Base-by-base conservation (phyloP, 2,329 filamentous ascomycete genomes). In the Colletotrichum nymphaeae region DNA sequence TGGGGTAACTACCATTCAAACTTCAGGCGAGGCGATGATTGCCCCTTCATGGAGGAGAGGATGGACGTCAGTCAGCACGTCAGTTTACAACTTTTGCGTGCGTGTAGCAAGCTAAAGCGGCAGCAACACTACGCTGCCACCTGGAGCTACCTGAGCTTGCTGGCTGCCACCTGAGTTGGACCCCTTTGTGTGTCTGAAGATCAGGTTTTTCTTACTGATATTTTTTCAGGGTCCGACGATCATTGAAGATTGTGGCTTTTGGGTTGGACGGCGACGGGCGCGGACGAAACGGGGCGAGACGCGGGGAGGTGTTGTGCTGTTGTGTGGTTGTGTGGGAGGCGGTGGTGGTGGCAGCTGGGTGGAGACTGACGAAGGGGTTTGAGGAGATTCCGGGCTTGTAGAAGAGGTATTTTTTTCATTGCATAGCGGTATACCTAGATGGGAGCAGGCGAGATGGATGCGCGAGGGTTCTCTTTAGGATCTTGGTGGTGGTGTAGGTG, bases 221-320 rank as follows among this genome's bases (percentile, higher is more conserved):
- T 35, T 46, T 32, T 32, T 72, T 52, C 70, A 73, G 70, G 70
- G 70, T 73, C 70, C 70, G 67, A 70, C 70, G 67, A 73, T 73
- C 70, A 49, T 52, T 70, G 70, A 73, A 70, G 70, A 70, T 73
- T 73, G 55, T 37, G 67, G 59, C 55, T 35, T 58, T 58, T 49
- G 67, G 60, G 67, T 55, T 70, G 53, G 60, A 59, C 24, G 30
- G 42, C 63, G 55, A 42, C 28, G 60, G 37, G 28, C 53, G 35
- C 67, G 35, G 42, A 24, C 60, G 22, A 66, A 70, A 70, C 67
- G 67, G 19, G 60, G 46, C 58, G 32, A 64, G 60, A 35, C 28
- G 63, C 35, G 63, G 67, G 52, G 52, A 57, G 67, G 60, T 26
- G 62, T 55, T 14, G 46, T 56, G 16, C 24, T 35, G 67, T 6